Evolutionary conservation across 805 yeast genomes (phyloP).

Genomic region (Zygoascus flipseniorum): DNA sequence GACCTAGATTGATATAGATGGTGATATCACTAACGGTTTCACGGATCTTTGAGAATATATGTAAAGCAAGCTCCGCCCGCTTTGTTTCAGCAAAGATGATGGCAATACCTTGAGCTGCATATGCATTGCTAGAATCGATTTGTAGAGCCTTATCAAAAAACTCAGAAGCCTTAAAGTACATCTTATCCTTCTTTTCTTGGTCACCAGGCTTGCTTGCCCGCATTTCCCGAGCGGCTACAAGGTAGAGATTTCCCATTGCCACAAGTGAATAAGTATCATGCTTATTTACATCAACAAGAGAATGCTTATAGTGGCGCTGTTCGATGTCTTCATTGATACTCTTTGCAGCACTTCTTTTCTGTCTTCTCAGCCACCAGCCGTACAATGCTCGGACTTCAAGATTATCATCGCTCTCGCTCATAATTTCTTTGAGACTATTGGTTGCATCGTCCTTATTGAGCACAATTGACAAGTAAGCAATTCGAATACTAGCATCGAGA

Average conservation of each 20-base stretch:
- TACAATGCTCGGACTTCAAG: conserved; percentile 83
- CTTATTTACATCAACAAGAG: conserved; percentile 65
- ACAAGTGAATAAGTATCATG: conserved; percentile 87
- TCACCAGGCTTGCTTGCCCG: conserved; percentile 42
- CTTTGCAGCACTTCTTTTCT: conserved; percentile 18
- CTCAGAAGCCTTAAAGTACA: conserved; percentile 86
- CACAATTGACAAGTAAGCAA: conserved; percentile 50
- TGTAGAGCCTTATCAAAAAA: conserved; percentile 80
- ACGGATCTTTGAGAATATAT: conserved; percentile 77
- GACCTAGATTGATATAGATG: conserved; percentile 79
- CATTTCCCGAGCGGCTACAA: conserved; percentile 67
- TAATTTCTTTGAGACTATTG: conserved; percentile 41
- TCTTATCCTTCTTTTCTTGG: conserved; percentile 54
- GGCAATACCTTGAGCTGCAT: conserved; percentile 97
- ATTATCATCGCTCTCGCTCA: conserved; percentile 48
- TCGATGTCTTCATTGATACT: conserved; percentile 56
- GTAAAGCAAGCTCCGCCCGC: conserved; percentile 60
- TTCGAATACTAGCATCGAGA: conserved; percentile 65
- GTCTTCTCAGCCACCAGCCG: conserved; percentile 70
- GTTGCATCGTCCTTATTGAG: conserved; percentile 35
- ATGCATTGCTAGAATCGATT: conserved; percentile 76
- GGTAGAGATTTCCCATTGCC: conserved; percentile 82
- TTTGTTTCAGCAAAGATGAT: conserved; percentile 84
- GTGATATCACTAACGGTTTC: conserved; percentile 83
- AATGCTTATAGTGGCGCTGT: conserved; percentile 73